Conservation (phyloP, 169 alveolate genomes). For the Cryptosporidium sp. region DNA sequence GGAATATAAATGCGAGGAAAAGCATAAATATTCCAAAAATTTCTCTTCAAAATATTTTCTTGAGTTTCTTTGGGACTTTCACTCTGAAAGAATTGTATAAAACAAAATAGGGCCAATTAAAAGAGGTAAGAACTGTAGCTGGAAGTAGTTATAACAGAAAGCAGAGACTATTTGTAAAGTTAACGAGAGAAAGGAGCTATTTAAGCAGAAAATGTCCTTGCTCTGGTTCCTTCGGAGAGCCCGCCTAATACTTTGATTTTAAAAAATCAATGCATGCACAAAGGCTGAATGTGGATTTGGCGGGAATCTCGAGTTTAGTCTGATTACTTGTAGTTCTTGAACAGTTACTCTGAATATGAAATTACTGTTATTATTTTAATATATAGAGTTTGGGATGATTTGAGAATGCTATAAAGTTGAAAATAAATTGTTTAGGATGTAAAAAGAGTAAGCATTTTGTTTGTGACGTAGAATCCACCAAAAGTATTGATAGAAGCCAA, state of each 20-base stretch:
- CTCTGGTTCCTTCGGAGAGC: neutral
- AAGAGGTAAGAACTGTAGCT: neutral
- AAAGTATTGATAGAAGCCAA: conserved; percentile 81
- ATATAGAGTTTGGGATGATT: too few species aligned
- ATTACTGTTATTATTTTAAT: neutral
- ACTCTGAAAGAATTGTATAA: neutral
- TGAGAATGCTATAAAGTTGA: neutral
- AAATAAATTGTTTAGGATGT: neutral
- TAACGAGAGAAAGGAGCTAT: neutral
- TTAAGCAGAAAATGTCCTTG: too few species aligned
- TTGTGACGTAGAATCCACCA: conserved; percentile 85
- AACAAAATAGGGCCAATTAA: neutral
- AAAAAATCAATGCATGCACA: neutral
- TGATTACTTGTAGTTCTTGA: neutral
- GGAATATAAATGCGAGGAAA: neutral
- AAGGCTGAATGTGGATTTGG: neutral
- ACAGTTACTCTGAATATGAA: too few species aligned
- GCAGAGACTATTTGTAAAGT: too few species aligned
- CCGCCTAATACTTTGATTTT: neutral
- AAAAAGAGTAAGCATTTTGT: conserved; percentile 80
- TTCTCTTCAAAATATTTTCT: neutral
- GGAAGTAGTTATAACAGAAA: too few species aligned
- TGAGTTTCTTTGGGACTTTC: neutral
- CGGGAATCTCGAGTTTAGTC: neutral
- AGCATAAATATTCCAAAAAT: too few species aligned